phyloP scores from a whole-genome alignment of 2,329 filamentous ascomycete species.

The Sphaerulina vaccinii region DNA sequence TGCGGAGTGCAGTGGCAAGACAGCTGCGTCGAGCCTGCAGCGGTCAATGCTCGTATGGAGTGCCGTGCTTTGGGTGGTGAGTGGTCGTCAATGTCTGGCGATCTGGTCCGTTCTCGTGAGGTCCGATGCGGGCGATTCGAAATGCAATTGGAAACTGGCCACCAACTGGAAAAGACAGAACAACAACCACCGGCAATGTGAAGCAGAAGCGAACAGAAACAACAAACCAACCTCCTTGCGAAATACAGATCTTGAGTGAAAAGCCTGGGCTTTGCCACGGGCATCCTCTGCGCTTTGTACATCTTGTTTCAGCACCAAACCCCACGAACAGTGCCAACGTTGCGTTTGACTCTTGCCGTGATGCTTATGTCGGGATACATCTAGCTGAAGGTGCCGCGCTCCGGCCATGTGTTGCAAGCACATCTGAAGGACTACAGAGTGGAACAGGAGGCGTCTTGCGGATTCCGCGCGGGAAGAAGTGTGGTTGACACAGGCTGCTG shows the following conservation, averaged over 20 bases:
- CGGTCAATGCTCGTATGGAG: background rate
- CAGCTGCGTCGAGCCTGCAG: background rate
- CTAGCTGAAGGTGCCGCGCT: slow-evolving; percentile 19
- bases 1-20: background rate
- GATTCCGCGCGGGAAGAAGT: slow-evolving; percentile 21
- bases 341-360: slow-evolving; percentile 26
- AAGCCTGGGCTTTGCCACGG: slow-evolving; percentile 13
- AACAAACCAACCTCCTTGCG: slow-evolving; percentile 24
- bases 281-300: slow-evolving; percentile 20
- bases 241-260: slow-evolving; percentile 14
- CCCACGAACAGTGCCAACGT: slow-evolving; percentile 16
- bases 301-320: slow-evolving; percentile 22
- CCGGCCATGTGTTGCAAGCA: slow-evolving; percentile 22
- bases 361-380: slow-evolving; percentile 21
- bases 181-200: slow-evolving; percentile 22
- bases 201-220: slow-evolving; percentile 22
- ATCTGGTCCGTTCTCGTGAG: background rate
- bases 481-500: slow-evolving; percentile 19
- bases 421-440: slow-evolving; percentile 20
- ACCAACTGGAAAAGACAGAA: slow-evolving; percentile 20
- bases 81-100: background rate
- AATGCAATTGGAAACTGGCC: slow-evolving; percentile 15
- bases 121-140: background rate
- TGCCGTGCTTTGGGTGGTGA: no score
- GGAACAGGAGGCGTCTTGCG: slow-evolving; percentile 17